Percentiles rank a stretch among this genome's conserved stretches.
phyloP scores from a whole-genome alignment of 176 grass and related monocot genomes.

The Dactylis glomerata region DNA sequence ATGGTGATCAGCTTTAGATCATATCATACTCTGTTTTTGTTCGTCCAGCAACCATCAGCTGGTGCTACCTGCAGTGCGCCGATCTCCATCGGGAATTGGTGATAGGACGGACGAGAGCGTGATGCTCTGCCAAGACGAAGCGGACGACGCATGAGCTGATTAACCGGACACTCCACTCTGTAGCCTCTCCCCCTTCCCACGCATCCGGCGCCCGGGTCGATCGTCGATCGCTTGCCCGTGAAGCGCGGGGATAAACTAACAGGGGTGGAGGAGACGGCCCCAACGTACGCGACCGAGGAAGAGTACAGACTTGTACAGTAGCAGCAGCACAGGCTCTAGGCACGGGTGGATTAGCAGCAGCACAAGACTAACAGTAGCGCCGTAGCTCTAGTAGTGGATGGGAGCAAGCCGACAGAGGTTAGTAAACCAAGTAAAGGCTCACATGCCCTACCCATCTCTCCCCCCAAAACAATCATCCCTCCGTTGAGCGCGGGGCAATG shows the following conservation, averaged over 20 bases:
- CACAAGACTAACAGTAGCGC: background rate
- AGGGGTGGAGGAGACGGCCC: background rate
- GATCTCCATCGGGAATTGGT: background rate
- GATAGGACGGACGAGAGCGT: constrained; percentile 17
- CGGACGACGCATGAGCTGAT: constrained; percentile 35
- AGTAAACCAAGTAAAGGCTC: constrained; percentile 30
- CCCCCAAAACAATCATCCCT: too few species aligned
- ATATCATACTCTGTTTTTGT: too few species aligned
- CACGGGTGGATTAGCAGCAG: constrained; percentile 14
- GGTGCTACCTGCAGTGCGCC: too few species aligned
- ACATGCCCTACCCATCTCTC: background rate
- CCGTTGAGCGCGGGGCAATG: background rate
- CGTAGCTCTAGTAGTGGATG: background rate
- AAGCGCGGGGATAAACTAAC: background rate
- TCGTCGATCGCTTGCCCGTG: constrained; percentile 1
- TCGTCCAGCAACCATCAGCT: background rate
- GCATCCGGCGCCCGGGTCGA: background rate
- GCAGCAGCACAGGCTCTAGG: background rate
- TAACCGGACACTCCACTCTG: background rate
- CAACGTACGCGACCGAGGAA: background rate
- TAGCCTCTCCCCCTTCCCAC: too few species aligned
- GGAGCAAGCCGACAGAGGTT: constrained; percentile 36
- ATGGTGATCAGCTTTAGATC: background rate
- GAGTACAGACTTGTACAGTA: constrained; percentile 21
- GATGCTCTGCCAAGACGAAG: constrained; percentile 28